A percentile compares a stretch with the other conserved stretches of the same genome.
These are phyloP conservation scores for Arthrobotrys iridis DNA, from an alignment of 2,329 filamentous ascomycete genomes.

Conservation along the genomic window DNA sequence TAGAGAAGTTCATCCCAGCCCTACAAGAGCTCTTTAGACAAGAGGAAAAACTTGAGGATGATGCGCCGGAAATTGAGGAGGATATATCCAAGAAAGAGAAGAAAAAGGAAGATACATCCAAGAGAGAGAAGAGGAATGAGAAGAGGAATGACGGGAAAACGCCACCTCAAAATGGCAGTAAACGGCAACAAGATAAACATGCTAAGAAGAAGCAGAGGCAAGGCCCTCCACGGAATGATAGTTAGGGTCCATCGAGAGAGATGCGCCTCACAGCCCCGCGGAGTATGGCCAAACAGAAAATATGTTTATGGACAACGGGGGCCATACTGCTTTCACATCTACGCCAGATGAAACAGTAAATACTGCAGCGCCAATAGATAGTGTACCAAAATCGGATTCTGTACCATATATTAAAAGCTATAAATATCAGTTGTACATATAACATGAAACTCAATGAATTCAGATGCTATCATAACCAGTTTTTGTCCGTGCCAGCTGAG, in stretches of 20 bases:
- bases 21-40: slow-evolving; percentile 69
- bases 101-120: slow-evolving; percentile 57
- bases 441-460: not conserved
- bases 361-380: not conserved
- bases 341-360: too few relatives aligned
- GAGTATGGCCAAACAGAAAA: slow-evolving; percentile 28
- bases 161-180: slow-evolving; percentile 10
- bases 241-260: slow-evolving; percentile 53
- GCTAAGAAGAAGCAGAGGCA: slow-evolving; percentile 7
- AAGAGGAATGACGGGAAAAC: slow-evolving; percentile 28
- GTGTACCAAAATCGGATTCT: not conserved
- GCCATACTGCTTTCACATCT: too few relatives aligned
- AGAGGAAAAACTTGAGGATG: slow-evolving; percentile 59
- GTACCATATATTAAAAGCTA: not conserved
- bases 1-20: slow-evolving; percentile 72
- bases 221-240: not conserved
- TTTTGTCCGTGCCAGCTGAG: not conserved
- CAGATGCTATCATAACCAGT: not conserved
- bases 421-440: not conserved
- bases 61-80: slow-evolving; percentile 34
- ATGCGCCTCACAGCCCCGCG: slow-evolving; percentile 55
- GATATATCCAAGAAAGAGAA: slow-evolving; percentile 56
- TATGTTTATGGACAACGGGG: too few relatives aligned
- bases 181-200: slow-evolving; percentile 1
- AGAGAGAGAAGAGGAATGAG: slow-evolving; percentile 21